Evolutionary conservation across 768 basidiomycete species (phyloP), one percentile per base, ranked within the genome.

Genomic region (Ramaria rubella): DNA sequence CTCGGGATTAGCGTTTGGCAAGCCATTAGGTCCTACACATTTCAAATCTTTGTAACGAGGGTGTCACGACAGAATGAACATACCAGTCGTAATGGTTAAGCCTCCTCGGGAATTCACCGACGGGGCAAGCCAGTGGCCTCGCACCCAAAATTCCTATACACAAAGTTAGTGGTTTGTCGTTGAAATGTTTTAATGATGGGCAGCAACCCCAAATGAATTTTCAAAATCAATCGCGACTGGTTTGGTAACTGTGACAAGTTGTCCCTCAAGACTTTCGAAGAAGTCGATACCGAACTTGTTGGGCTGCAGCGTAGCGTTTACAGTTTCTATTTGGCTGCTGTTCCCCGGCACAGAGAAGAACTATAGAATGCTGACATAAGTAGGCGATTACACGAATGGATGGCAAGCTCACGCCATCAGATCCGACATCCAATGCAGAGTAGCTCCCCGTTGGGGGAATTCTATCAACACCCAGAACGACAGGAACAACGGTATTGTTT

Each of bases 251-350:
- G 74, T 75, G 23, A 85, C 81, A 3, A 84, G 68, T 61, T 79
- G 76, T 2, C 81, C 81, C 58, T 81, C 78, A 9, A 85, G 72
- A 62, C 79, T 81, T 63, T 80, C 75, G 81, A 82, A 85, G 62
- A 85, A 84, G 63, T 84, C 82, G 31, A 83, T 64, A 6, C 82
- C 83, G 57, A 71, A 83, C 43, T 71, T 66, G 26, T 76, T 71
- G 1, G 81, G 81, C 51, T 75, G 73, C 36, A 83, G 64, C 5
- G 73, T 73, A 6, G 74, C 68, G 59, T 85, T 79, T 4, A 73
- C 70, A 1, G 61, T 61, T 51, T 78, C 75, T 27, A 82, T 64
- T 17, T 66, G 73, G 46, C 72, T 77, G 15, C 70, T 66, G 60
- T 83, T 83, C 63, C 77, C 81, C 11, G 83, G 83, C 1, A 77